phyloP scores from a whole-genome alignment of 2,329 filamentous ascomycete species.

The Laburnicola sp. region DNA sequence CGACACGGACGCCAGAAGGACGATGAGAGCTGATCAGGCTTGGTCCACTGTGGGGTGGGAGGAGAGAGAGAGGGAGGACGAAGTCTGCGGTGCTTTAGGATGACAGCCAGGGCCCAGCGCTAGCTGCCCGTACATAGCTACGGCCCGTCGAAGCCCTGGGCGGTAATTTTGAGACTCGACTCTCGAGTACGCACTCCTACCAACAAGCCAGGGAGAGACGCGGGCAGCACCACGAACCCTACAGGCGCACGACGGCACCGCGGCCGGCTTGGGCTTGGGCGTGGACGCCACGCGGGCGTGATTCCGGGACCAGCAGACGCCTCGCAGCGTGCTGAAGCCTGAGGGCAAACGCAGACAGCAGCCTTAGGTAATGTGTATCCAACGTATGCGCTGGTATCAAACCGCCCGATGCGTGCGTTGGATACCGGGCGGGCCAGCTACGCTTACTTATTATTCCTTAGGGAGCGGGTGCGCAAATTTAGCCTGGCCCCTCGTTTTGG shows the following conservation, averaged over 20 bases:
- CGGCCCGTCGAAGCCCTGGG: slow-evolving; percentile 17
- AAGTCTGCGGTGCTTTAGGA: slow-evolving; percentile 33
- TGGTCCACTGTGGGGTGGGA: slow-evolving; percentile 42
- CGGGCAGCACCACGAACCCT: too few relatives aligned
- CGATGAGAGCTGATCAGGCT: slow-evolving; percentile 35
- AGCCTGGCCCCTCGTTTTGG: not conserved
- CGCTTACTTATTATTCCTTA: not conserved
- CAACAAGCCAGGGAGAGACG: too few relatives aligned
- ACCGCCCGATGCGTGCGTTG: not conserved
- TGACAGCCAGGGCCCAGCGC: slow-evolving; percentile 17
- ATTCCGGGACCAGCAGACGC: too few relatives aligned
- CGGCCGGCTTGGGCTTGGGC: too few relatives aligned
- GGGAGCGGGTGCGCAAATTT: slow-evolving; percentile 1
- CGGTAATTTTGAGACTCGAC: not conserved
- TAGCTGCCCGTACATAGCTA: slow-evolving; percentile 3
- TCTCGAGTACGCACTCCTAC: too few relatives aligned
- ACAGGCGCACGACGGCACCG: too few relatives aligned
- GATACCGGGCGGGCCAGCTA: slow-evolving; percentile 2
- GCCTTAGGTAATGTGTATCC: not conserved
- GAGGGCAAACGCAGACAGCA: too few relatives aligned
- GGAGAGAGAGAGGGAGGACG: slow-evolving; percentile 30
- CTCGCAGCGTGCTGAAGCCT: too few relatives aligned
- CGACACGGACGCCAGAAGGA: slow-evolving; percentile 41
- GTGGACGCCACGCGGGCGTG: too few relatives aligned
- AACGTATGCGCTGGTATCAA: not conserved